Conservation (phyloP, 257 asterid genomes). For the Solanum sejunctum region DNA sequence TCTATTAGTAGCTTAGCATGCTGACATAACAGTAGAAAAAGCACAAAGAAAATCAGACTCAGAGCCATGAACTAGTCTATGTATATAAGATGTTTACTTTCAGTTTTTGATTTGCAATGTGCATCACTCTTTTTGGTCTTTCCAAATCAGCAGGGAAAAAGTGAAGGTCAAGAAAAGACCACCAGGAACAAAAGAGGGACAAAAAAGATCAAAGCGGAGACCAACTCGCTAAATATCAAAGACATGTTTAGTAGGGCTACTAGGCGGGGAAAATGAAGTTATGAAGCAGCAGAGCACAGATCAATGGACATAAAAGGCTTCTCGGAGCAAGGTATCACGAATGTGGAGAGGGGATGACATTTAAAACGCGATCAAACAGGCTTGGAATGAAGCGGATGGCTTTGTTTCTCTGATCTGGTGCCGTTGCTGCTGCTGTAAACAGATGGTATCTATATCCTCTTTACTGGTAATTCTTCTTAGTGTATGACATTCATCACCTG, state of each 20-base stretch:
- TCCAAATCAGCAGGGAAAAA: conserved; percentile 31
- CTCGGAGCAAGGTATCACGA: not conserved
- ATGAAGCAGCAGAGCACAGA: not conserved
- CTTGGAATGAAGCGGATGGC: not conserved
- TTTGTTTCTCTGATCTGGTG: not conserved
- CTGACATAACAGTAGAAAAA: not conserved
- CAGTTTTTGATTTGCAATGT: not conserved
- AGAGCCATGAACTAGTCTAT: not conserved
- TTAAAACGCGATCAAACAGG: not conserved
- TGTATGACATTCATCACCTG: not conserved
- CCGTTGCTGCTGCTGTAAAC: not conserved
- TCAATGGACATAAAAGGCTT: not conserved
- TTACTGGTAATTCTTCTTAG: not conserved
- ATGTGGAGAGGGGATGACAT: not conserved
- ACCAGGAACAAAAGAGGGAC: conserved; percentile 26
- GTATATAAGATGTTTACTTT: not conserved
- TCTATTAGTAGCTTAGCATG: not conserved
- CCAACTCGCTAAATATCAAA: conserved; percentile 64
- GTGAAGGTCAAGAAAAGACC: conserved; percentile 29
- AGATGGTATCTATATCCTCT: not conserved
- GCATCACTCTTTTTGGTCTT: not conserved
- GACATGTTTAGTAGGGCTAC: conserved; percentile 87
- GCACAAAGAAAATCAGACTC: not conserved
- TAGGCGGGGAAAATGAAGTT: conserved; percentile 35
- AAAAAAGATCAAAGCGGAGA: conserved; percentile 79